A percentile compares a stretch with the other conserved stretches of the same genome.
Evolutionary conservation across 2,329 filamentous ascomycete species (phyloP).

Genomic region (Stagonosporopsis rhizophila): DNA sequence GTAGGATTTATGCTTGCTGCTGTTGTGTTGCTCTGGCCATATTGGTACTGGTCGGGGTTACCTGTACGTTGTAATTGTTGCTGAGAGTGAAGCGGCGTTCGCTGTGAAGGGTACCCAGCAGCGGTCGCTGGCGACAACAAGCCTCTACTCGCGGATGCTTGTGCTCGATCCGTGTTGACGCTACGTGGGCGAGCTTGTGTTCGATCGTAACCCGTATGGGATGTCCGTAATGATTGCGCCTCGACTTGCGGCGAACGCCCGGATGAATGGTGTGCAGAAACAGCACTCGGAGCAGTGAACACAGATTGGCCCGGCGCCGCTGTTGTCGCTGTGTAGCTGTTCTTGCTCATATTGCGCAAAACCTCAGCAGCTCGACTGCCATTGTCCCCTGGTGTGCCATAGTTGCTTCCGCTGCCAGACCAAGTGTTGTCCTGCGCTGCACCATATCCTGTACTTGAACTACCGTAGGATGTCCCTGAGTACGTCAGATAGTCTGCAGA

Average conservation of each 20-base stretch:
- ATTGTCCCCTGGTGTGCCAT: constrained; percentile 35
- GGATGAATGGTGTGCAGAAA: constrained; percentile 31
- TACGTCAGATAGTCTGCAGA: constrained; percentile 40
- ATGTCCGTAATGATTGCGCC: constrained; percentile 27
- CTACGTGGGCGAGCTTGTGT: constrained; percentile 37
- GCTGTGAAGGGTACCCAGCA: constrained; percentile 37
- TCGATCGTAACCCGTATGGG: constrained; percentile 29
- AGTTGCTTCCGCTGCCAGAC: constrained; percentile 27
- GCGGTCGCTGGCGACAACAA: constrained; percentile 34
- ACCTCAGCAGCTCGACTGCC: constrained; percentile 44
- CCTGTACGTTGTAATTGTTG: constrained; percentile 35
- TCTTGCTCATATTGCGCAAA: constrained; percentile 44
- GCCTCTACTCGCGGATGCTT: constrained; percentile 25
- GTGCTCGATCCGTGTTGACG: constrained; percentile 34
- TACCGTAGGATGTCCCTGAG: constrained; percentile 28
- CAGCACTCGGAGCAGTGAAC: constrained; percentile 33
- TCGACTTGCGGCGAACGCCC: constrained; percentile 25
- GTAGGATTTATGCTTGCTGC: constrained; percentile 20
- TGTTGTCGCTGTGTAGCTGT: constrained; percentile 29
- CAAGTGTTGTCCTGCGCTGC: constrained; percentile 31
- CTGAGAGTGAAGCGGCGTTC: constrained; percentile 30
- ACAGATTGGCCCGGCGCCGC: constrained; percentile 26
- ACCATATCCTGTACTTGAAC: constrained; percentile 31
- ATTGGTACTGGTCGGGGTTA: constrained; percentile 39
- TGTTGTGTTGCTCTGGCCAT: constrained; percentile 21